Evolutionary conservation across 1,284 basidiomycete genomes (phyloP).

Genomic region (Ustilago sp.): DNA sequence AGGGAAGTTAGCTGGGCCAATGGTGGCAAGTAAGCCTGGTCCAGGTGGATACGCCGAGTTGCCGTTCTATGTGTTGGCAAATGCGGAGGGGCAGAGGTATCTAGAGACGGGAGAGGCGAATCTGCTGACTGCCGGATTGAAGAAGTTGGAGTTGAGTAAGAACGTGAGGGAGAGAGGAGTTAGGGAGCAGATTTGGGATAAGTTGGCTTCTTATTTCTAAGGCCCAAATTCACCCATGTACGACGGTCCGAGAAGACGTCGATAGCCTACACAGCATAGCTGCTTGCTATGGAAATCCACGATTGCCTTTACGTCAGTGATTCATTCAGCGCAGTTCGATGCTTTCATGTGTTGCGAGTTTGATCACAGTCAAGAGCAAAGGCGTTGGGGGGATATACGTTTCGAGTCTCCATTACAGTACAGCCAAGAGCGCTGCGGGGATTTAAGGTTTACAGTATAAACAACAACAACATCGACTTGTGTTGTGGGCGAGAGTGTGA

Average conservation of each 20-base stretch:
- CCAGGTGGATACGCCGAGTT: conserved; percentile 56
- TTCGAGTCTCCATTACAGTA: conserved; percentile 11
- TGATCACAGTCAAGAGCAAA: too few relatives aligned
- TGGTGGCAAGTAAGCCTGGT: conserved; percentile 30
- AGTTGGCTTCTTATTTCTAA: conserved; percentile 36
- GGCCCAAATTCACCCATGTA: not conserved
- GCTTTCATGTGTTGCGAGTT: too few relatives aligned
- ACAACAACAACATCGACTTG: not conserved
- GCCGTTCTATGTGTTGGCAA: conserved; percentile 57
- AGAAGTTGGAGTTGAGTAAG: conserved; percentile 26
- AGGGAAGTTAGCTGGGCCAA: conserved; percentile 39
- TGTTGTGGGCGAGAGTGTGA: not conserved
- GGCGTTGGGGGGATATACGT: not conserved
- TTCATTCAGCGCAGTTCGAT: too few relatives aligned
- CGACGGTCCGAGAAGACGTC: too few relatives aligned
- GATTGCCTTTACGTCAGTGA: too few relatives aligned
- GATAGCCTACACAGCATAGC: too few relatives aligned
- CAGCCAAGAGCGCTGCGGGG: not conserved
- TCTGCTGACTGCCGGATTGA: conserved; percentile 36
- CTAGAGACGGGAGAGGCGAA: conserved; percentile 50
- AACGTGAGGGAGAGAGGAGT: conserved; percentile 28
- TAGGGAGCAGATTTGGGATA: conserved; percentile 30
- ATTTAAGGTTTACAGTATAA: conserved; percentile 10
- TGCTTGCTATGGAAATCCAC: too few relatives aligned
- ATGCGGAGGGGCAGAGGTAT: conserved; percentile 41